These are phyloP conservation scores for Glycine soja DNA, from an alignment of 306 rosid genomes.

Conservation along the genomic window DNA sequence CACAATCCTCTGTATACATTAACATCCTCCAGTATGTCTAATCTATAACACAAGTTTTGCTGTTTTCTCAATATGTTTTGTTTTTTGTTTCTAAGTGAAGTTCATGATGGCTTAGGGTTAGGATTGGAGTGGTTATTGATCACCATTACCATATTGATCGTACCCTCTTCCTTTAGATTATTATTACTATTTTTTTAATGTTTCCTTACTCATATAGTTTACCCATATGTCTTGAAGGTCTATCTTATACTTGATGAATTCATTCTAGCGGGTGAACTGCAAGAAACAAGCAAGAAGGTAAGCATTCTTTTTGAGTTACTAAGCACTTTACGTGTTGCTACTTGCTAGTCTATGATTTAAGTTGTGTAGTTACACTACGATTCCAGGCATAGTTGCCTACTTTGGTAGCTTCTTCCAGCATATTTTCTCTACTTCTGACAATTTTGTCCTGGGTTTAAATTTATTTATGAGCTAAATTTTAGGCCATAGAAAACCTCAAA, in stretches of 20 bases:
- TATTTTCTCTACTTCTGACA: conserved; percentile 13
- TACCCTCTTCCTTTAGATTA: background rate
- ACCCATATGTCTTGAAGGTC: conserved; percentile 49
- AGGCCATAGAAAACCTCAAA: background rate
- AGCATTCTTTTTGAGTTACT: conserved; percentile 34
- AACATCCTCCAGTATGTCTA: background rate
- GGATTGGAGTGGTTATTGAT: conserved; percentile 19
- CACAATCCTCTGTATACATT: background rate
- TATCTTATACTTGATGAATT: conserved; percentile 67
- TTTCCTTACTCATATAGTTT: conserved; percentile 30
- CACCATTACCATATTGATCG: background rate
- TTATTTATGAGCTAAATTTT: background rate
- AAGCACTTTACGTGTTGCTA: background rate
- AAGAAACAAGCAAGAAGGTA: conserved; percentile 70
- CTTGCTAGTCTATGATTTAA: conserved; percentile 3
- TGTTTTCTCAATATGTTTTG: background rate
- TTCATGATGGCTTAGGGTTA: background rate
- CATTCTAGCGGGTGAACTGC: conserved; percentile 67
- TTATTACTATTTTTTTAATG: too few relatives aligned
- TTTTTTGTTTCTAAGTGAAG: background rate
- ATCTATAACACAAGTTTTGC: background rate
- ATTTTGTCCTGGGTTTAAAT: too few relatives aligned
- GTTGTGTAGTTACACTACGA: background rate
- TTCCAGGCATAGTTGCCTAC: background rate
- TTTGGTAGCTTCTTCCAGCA: background rate